Evolutionary conservation across 805 yeast genomes (phyloP).

Genomic region (Kuraishia hungarica): DNA sequence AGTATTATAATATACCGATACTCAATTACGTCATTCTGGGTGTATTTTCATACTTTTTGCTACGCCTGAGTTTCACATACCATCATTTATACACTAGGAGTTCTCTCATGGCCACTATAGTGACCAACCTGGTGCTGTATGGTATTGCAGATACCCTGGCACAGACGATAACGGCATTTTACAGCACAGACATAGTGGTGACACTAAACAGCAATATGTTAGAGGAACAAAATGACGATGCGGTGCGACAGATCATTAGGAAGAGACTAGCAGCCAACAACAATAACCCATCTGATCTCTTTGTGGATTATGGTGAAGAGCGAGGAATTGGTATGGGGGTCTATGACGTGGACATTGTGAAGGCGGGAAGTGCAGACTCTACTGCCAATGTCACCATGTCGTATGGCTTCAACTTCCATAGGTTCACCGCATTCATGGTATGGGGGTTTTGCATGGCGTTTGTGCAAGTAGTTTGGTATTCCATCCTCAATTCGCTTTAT

Average conservation of each 20-base stretch:
- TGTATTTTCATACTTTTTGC: constrained; percentile 38
- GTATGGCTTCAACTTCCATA: constrained; percentile 47
- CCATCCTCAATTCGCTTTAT: constrained; percentile 67
- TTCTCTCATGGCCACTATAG: constrained; percentile 69
- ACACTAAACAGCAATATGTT: background rate
- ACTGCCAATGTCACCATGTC: background rate
- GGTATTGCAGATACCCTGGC: constrained; percentile 93
- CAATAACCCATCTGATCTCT: constrained; percentile 12
- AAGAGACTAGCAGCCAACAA: constrained; percentile 4
- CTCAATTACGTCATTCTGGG: constrained; percentile 46
- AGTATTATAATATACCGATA: constrained; percentile 41
- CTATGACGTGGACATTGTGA: background rate
- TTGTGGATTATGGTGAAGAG: constrained; percentile 26
- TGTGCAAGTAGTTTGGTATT: constrained; percentile 85
- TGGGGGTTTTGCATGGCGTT: constrained; percentile 88
- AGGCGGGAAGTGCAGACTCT: background rate
- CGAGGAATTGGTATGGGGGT: constrained; percentile 1
- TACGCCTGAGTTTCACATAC: constrained; percentile 48
- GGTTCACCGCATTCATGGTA: constrained; percentile 69
- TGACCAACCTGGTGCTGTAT: constrained; percentile 71
- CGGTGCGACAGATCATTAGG: background rate
- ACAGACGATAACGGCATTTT: constrained; percentile 46
- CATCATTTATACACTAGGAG: constrained; percentile 52
- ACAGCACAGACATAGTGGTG: background rate
- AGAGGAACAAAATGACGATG: background rate